phyloP scores from a whole-genome alignment of 306 rosid genomes.

The Crotalaria pallida region DNA sequence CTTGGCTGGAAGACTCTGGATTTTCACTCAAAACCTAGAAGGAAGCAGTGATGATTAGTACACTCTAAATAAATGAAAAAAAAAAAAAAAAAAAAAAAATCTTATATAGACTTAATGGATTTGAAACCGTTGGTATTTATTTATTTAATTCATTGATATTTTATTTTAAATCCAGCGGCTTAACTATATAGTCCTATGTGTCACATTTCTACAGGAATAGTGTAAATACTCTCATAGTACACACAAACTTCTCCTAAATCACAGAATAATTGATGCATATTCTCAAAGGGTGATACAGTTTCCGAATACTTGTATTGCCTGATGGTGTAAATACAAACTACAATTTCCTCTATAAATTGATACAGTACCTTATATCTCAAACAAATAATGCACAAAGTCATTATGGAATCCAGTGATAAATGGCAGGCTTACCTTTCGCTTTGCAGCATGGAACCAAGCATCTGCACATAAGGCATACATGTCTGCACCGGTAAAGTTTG shows the following conservation, averaged over 20 bases:
- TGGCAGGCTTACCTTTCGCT: conserved; percentile 56
- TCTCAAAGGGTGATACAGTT: neutral
- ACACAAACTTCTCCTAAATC: neutral
- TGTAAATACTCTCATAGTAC: neutral
- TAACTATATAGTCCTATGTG: too few species aligned
- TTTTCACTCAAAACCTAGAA: conserved; percentile 55
- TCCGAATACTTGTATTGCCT: neutral
- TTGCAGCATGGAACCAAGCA: conserved; percentile 96
- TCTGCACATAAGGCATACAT: conserved; percentile 97
- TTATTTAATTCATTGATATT: too few species aligned
- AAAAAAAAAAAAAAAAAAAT: neutral
- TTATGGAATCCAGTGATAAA: neutral
- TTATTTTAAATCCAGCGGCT: neutral
- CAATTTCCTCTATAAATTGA: neutral
- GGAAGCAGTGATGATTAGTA: conserved; percentile 17
- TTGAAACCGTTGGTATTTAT: too few species aligned
- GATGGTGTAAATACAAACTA: neutral
- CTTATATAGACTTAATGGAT: too few species aligned
- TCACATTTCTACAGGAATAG: neutral
- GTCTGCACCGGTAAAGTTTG: conserved; percentile 94
- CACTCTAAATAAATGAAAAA: conserved; percentile 1
- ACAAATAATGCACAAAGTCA: neutral
- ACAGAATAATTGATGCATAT: neutral
- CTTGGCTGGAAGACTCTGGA: conserved; percentile 48
- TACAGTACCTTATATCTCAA: neutral